Percentiles rank a stretch among this genome's conserved stretches.
Evolutionary conservation across 495 filamentous ascomycete genomes (phyloP).

Genomic region (Parathielavia appendiculata): DNA sequence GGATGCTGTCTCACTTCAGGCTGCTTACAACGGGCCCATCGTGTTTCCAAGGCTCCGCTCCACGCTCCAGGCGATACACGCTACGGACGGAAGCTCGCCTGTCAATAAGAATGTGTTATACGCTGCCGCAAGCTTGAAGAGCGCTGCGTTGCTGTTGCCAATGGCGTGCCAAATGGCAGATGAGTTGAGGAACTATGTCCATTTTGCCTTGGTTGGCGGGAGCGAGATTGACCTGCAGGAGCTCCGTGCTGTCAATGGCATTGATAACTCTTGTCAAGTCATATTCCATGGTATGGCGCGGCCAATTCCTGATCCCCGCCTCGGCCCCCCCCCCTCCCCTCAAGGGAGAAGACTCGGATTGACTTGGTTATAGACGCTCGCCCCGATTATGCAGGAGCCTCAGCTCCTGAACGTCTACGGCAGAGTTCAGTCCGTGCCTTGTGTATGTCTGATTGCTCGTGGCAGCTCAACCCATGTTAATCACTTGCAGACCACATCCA

Average conservation of each 20-base stretch:
- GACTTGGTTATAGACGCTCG: conserved; percentile 46
- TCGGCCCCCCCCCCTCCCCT: too few species aligned
- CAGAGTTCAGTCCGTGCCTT: conserved; percentile 37
- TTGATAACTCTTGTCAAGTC: conserved; percentile 49
- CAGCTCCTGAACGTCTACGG: conserved; percentile 48
- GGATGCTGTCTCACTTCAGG: not conserved
- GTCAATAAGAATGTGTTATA: conserved; percentile 55
- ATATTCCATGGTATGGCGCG: conserved; percentile 49
- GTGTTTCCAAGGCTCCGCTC: conserved; percentile 34
- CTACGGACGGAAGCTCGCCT: conserved; percentile 31
- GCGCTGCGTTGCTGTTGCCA: conserved; percentile 51
- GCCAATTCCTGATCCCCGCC: too few species aligned
- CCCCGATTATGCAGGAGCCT: conserved; percentile 46
- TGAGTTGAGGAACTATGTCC: conserved; percentile 53
- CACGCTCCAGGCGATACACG: conserved; percentile 37
- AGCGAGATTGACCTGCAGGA: conserved; percentile 50
- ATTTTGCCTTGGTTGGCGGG: conserved; percentile 54
- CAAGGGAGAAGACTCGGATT: not conserved
- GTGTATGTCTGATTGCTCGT: conserved; percentile 30
- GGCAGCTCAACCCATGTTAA: not conserved
- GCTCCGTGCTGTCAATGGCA: conserved; percentile 52
- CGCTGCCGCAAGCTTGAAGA: conserved; percentile 52
- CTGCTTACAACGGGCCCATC: conserved; percentile 39
- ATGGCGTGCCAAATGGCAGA: conserved; percentile 57
- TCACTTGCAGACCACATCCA: conserved; percentile 42